These are phyloP conservation scores for Aureobasidium melanogenum DNA, from an alignment of 2,329 filamentous ascomycete species.

Conservation along the genomic window DNA sequence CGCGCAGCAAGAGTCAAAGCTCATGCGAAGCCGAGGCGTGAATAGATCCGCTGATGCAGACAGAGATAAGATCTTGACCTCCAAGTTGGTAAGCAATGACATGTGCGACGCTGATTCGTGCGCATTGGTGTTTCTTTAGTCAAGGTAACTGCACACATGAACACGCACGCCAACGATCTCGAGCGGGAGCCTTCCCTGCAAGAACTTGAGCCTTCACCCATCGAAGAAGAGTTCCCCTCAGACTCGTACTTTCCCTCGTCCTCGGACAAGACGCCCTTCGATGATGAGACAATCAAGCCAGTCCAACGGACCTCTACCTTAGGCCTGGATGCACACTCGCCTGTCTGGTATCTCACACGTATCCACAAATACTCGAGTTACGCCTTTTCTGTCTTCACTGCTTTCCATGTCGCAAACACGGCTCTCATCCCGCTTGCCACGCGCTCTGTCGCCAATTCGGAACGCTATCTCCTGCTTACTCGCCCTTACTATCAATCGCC, in stretches of 20 bases:
- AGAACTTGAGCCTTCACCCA: constrained; percentile 74
- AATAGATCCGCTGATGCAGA: background rate
- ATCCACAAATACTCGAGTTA: constrained; percentile 87
- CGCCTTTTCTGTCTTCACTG: constrained; percentile 66
- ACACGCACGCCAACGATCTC: constrained; percentile 11
- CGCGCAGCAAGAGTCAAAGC: background rate
- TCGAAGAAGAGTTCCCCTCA: constrained; percentile 46
- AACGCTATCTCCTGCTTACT: constrained; percentile 82
- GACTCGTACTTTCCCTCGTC: constrained; percentile 35
- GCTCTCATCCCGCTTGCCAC: constrained; percentile 70
- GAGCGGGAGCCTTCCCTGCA: constrained; percentile 40
- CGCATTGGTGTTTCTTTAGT: background rate
- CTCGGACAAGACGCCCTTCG: constrained; percentile 11
- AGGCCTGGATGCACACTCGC: constrained; percentile 57
- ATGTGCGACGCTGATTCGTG: constrained; percentile 3
- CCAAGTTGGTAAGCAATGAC: background rate
- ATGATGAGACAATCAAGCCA: constrained; percentile 22
- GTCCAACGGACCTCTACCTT: constrained; percentile 31
- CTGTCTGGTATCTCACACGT: constrained; percentile 67
- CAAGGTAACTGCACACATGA: background rate
- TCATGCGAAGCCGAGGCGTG: background rate
- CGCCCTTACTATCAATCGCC: constrained; percentile 86
- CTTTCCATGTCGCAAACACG: constrained; percentile 72
- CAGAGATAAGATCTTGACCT: constrained; percentile 10
- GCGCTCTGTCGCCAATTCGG: constrained; percentile 62